Base-by-base conservation (phyloP, 2,329 filamentous ascomycete species). In the Bipolaris bicolor region DNA sequence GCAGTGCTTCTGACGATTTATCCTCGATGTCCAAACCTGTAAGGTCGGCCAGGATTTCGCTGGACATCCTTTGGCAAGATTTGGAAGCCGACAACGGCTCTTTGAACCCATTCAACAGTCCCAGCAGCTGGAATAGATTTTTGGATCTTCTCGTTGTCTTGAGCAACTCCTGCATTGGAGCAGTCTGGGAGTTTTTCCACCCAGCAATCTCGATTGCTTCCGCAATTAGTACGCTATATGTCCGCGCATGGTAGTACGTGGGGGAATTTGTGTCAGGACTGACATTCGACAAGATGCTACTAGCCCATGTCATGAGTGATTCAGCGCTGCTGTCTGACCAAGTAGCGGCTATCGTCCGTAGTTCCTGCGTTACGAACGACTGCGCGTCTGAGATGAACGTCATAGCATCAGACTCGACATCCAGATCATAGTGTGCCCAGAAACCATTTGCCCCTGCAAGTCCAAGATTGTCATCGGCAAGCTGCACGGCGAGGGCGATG, bases 381-480 rank as follows among this genome's bases (percentile, higher is more conserved):
- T 83, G 80, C 9, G 82, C 82, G 62, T 83, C 78, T 10, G 79
- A 79, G 22, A 87, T 77, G 55, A 85, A 79, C 3, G 83, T 79
- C 51, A 83, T 75, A 6, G 83, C 82, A 41, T 85, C 83, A 9
- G 80, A 76, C 47, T 84, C 83, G 11, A 81, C 75, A 41, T 84
- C 82, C 9, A 78, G 60, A 36, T 77, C 77, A 47, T 80, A 77
- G 11, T 77, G 65, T 5, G 78, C 76, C 76, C 84, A 84, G 3
- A 88, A 77, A 7, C 80, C 77, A 61, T 86, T 86, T 7, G 81
- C 81, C 4, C 80, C 81, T 15, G 81, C 78, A 49, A 88, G 78
- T 45, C 82, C 84, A 16, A 87, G 66, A 55, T 88, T 86, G 58
- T 89, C 86, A 52, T 86, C 82, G 15, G 84, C 81, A 20, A 89